These are phyloP conservation scores for Huntiella bhutanensis DNA, from an alignment of 2,329 filamentous ascomycete species.

Conservation along the genomic window DNA sequence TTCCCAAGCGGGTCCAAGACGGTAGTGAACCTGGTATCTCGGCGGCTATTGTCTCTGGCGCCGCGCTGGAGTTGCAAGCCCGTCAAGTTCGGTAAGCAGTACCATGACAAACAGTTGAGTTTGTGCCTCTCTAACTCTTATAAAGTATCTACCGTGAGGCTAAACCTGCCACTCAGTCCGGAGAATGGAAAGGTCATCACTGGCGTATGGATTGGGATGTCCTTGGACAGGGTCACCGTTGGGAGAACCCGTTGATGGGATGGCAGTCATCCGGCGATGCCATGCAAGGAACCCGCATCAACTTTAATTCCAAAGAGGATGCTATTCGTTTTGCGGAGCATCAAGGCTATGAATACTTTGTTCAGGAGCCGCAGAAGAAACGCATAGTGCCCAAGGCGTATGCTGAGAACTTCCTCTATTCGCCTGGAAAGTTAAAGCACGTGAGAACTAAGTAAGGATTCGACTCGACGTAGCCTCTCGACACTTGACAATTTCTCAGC, in stretches of 20 bases:
- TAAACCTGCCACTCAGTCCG: slow-evolving; percentile 94
- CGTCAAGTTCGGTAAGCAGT: slow-evolving; percentile 67
- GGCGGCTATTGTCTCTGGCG: slow-evolving; percentile 76
- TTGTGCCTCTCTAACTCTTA: not conserved
- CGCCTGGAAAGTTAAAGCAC: slow-evolving; percentile 69
- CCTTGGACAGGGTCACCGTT: slow-evolving; percentile 75
- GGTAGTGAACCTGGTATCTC: slow-evolving; percentile 69
- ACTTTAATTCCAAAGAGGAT: slow-evolving; percentile 85
- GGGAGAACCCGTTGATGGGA: slow-evolving; percentile 97
- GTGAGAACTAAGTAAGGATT: slow-evolving; percentile 54
- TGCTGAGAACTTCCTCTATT: slow-evolving; percentile 88
- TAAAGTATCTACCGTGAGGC: slow-evolving; percentile 73
- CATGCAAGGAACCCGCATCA: slow-evolving; percentile 84
- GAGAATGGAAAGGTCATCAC: slow-evolving; percentile 61
- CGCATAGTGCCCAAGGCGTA: slow-evolving; percentile 83
- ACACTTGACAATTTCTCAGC: too few species aligned
- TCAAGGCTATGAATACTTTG: slow-evolving; percentile 97
- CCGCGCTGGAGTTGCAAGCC: slow-evolving; percentile 82
- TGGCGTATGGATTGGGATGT: slow-evolving; percentile 99
- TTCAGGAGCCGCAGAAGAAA: slow-evolving; percentile 86
- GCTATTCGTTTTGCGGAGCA: slow-evolving; percentile 92
- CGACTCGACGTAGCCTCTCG: not conserved
- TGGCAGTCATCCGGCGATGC: slow-evolving; percentile 93
- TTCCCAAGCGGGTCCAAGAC: slow-evolving; percentile 77
- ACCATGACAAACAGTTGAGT: not conserved